phyloP scores from a whole-genome alignment of 139 green algal genomes.

The Chlamydomonas sp. region DNA sequence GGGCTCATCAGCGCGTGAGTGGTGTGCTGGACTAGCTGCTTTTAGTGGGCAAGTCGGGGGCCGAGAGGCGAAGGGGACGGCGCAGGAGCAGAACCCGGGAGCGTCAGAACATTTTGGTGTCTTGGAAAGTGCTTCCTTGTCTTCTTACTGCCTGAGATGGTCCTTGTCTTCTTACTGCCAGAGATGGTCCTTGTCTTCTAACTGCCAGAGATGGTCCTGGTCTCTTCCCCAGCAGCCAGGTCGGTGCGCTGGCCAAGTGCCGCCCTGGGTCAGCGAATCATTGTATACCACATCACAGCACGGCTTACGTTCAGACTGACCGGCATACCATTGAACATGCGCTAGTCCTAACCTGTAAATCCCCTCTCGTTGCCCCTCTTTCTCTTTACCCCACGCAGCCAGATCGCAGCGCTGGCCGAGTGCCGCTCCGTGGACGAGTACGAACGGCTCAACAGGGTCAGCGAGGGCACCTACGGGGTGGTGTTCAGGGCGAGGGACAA shows the following conservation, averaged over 20 bases:
- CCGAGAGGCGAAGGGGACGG: no score
- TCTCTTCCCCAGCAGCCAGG: no score
- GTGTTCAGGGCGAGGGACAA: slow-evolving; percentile 88
- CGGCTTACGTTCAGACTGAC: not conserved
- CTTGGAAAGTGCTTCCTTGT: no score
- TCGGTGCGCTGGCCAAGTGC: not conserved
- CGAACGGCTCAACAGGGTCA: slow-evolving; percentile 85
- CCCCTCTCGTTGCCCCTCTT: not conserved
- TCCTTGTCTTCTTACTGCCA: no score
- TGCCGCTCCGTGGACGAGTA: slow-evolving; percentile 90
- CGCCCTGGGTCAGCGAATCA: slow-evolving; percentile 3
- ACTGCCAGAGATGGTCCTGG: no score
- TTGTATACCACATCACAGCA: slow-evolving; percentile 13
- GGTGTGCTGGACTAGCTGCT: no score
- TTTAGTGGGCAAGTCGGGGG: no score
- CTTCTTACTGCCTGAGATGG: no score
- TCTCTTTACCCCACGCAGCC: not conserved
- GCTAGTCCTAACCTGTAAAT: not conserved
- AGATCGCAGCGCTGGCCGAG: slow-evolving; percentile 67
- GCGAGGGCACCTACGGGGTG: slow-evolving; percentile 84
- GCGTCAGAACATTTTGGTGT: no score
- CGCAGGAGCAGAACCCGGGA: no score
- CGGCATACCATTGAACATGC: not conserved
- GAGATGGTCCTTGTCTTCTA: no score
- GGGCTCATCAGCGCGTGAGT: no score